These are phyloP conservation scores for Dactylorhiza incarnata DNA, from an alignment of 106 monocot genomes.

Conservation along the genomic window DNA sequence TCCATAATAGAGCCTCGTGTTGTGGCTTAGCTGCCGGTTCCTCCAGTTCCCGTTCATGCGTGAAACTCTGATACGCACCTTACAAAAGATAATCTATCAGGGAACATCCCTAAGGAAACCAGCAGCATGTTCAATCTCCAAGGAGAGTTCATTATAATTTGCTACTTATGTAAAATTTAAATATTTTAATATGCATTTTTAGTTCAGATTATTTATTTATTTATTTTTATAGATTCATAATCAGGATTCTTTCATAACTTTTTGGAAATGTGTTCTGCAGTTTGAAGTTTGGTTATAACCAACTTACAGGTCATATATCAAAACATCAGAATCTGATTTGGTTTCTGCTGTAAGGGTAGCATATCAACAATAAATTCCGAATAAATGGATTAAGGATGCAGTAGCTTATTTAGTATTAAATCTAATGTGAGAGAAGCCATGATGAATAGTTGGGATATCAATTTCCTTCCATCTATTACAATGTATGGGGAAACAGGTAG, in stretches of 20 bases:
- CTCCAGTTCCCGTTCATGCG: background rate
- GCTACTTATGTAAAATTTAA: background rate
- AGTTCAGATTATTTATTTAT: background rate
- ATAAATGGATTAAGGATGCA: background rate
- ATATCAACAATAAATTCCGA: background rate
- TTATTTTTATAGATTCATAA: no score
- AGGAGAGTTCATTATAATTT: background rate
- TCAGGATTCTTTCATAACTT: background rate
- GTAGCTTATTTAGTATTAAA: background rate
- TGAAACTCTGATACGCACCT: background rate
- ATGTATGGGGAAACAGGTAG: background rate
- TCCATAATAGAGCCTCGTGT: no score
- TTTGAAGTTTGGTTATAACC: background rate
- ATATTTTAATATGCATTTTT: background rate
- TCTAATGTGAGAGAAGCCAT: background rate
- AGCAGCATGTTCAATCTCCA: background rate
- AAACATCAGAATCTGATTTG: background rate
- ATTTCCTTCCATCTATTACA: conserved; percentile 1
- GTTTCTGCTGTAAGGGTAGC: background rate
- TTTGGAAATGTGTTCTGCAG: background rate
- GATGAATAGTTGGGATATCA: background rate
- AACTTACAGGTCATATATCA: background rate
- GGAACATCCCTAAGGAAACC: background rate
- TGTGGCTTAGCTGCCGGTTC: background rate
- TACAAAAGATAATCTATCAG: background rate